Evolutionary conservation across 148 eudicot genomes (phyloP).

Genomic region (Fallopia convolvulus): DNA sequence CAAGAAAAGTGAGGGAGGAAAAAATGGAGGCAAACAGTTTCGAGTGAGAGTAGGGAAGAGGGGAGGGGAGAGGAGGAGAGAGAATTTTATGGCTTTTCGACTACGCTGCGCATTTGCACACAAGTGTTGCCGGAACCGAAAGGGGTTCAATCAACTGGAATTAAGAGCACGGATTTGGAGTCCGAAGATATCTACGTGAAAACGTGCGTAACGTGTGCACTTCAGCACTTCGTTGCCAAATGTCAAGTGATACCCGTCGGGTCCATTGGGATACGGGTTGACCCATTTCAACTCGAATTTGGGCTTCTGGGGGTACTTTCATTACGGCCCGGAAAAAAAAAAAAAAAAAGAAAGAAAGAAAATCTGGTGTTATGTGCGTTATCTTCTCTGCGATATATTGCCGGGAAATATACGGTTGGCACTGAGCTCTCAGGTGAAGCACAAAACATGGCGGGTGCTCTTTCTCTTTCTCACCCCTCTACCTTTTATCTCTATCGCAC

Average conservation of each 20-base stretch:
- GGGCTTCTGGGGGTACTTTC: not conserved
- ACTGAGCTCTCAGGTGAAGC: not conserved
- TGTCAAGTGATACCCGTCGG: slow-evolving; percentile 1
- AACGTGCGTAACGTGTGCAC: slow-evolving; percentile 5
- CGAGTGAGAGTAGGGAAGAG: slow-evolving; percentile 1
- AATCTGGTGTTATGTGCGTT: not conserved
- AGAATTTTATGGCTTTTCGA: slow-evolving; percentile 20
- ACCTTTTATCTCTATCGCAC: slow-evolving; percentile 17
- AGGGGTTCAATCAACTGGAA: slow-evolving; percentile 10
- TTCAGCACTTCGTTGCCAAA: slow-evolving; percentile 2
- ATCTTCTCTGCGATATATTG: not conserved
- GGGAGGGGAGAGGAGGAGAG: slow-evolving; percentile 1
- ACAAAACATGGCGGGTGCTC: slow-evolving; percentile 21
- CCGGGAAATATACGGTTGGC: slow-evolving; percentile 9
- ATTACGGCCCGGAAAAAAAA: not conserved
- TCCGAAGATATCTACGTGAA: slow-evolving; percentile 15
- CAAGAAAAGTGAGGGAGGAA: slow-evolving; percentile 24
- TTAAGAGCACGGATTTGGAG: slow-evolving; percentile 12
- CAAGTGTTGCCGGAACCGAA: slow-evolving; percentile 21
- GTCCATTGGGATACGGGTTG: not conserved
- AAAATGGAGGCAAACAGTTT: slow-evolving; percentile 6
- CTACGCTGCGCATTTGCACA: slow-evolving; percentile 16
- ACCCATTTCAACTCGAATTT: not conserved
- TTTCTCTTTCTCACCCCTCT: slow-evolving; percentile 15
- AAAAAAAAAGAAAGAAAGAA: no score